A percentile compares a stretch with the other conserved stretches of the same genome.
These are phyloP conservation scores for Pseudonitzschia delicatissima DNA, from an alignment of 108 stramenopile genomes.

Conservation along the genomic window DNA sequence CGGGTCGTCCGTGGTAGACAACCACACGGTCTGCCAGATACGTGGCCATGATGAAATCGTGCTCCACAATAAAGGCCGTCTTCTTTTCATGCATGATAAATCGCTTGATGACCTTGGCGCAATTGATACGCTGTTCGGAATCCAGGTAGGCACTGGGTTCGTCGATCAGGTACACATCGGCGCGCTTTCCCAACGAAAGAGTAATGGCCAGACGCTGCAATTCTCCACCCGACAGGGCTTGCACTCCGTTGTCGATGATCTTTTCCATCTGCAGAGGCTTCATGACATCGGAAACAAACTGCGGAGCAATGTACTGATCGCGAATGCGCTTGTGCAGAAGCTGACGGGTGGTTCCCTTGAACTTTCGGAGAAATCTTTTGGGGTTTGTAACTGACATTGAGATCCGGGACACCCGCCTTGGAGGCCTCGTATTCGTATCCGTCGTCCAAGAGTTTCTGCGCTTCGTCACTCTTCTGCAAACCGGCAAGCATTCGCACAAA, in stretches of 20 bases:
- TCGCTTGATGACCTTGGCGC: slow-evolving; percentile 98
- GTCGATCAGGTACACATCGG: slow-evolving; percentile 98
- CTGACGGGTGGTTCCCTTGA: slow-evolving; percentile 93
- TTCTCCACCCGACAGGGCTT: slow-evolving; percentile 97
- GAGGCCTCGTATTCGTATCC: slow-evolving; percentile 80
- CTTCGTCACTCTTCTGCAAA: slow-evolving; percentile 92
- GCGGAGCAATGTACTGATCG: slow-evolving; percentile 94
- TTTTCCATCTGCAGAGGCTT: slow-evolving; percentile 91
- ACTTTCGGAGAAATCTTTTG: slow-evolving; percentile 99
- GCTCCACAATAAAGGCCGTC: slow-evolving; percentile 98
- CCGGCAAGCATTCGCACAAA: slow-evolving; percentile 97
- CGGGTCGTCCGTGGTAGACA: slow-evolving; percentile 94
- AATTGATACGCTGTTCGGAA: slow-evolving; percentile 97
- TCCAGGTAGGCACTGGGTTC: slow-evolving; percentile 99
- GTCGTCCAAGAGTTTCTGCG: slow-evolving; percentile 68
- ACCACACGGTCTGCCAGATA: slow-evolving; percentile 98
- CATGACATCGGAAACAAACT: slow-evolving; percentile 98
- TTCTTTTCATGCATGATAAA: slow-evolving; percentile 99
- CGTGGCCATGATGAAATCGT: slow-evolving; percentile 99
- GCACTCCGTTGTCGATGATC: slow-evolving; percentile 97
- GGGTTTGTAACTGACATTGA: slow-evolving; percentile 98
- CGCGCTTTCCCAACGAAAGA: slow-evolving; percentile 93
- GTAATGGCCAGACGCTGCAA: slow-evolving; percentile 97
- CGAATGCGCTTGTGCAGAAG: slow-evolving; percentile 96
- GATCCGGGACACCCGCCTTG: slow-evolving; percentile 88